Percentiles rank a stretch among this genome's conserved stretches.
phyloP scores from a whole-genome alignment of 208 protist species.

The Tritrichomonas musculus region DNA sequence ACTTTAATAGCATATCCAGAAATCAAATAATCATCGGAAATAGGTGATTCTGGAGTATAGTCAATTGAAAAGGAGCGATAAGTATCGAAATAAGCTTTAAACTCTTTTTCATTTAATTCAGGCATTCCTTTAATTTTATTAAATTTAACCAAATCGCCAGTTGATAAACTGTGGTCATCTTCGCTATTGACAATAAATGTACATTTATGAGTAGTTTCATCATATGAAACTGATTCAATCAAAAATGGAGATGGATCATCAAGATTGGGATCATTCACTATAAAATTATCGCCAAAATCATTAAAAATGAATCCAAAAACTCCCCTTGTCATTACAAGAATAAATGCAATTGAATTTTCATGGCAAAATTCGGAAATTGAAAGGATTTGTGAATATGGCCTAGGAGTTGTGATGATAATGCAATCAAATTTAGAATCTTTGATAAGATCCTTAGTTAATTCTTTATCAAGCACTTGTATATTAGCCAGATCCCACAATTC shows the following conservation, averaged over 20 bases:
- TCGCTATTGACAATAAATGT: conserved; percentile 61
- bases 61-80: conserved; percentile 46
- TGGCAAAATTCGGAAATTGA: too few species aligned
- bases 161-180: conserved; percentile 58
- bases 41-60: conserved; percentile 32
- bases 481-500: conserved; percentile 73
- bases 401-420: not conserved
- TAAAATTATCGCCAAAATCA: conserved; percentile 51
- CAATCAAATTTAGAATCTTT: not conserved
- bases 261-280: conserved; percentile 47
- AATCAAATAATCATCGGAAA: conserved; percentile 41
- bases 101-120: not conserved
- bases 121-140: conserved; percentile 61
- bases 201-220: conserved; percentile 54
- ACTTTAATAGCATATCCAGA: conserved; percentile 42
- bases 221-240: conserved; percentile 38
- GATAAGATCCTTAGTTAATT: conserved; percentile 33
- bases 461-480: conserved; percentile 16
- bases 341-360: conserved; percentile 41
- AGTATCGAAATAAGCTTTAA: conserved; percentile 26
- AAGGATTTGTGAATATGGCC: not conserved
- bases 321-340: conserved; percentile 41
- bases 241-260: conserved; percentile 43
- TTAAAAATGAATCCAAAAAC: conserved; percentile 49
- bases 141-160: conserved; percentile 67